Base-by-base conservation (phyloP, 495 filamentous ascomycete genomes). In the Daldinia loculata region DNA sequence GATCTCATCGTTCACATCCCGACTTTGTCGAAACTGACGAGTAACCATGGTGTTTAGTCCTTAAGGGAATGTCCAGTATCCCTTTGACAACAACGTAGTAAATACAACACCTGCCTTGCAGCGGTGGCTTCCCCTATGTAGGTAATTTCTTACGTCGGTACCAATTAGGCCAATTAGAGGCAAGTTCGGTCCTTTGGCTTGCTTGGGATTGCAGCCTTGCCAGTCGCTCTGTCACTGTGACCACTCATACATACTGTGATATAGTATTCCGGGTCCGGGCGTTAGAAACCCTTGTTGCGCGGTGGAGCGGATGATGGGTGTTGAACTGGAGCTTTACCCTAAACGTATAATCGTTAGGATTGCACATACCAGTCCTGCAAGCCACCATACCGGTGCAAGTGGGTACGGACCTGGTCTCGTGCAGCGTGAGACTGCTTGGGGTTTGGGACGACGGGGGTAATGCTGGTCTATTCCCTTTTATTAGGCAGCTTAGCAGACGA, bases 401-500 rank as follows among this genome's bases (percentile, higher is more conserved):
- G 71, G 71, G 57, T 52, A 63, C 30, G 22, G 22, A 26, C 39
- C 41, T 56, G 67, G 71, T 74, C 71, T 74, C 71, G 71, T 74
- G 71, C 67, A 70, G 67, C 61, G 41, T 74, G 71, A 70, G 71
- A 74, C 66, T 59, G 65, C 66, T 73, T 73, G 51, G 70, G 62
- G 66, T 73, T 73, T 73, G 70, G 70, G 43, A 66, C 38, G 22
- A 58, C 66, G 50, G 61, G 70, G 70, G 27, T 67, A 17, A 61
- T 72, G 69, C 69, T 72, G 56, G 70, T 39, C n/a, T 38, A 38
- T 67, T 65, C 29, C 29, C 55, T 67, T 57, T 56, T 52, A 64
- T 72, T 72, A 73, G 70, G 66, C 70, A 73, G 70, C 70, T 66
- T 59, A 61, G 70, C 70, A 73, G 70, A 69, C 65, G 53, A 69